Conservation (phyloP, 768 basidiomycete genomes). For the Hydnum rufescens region DNA sequence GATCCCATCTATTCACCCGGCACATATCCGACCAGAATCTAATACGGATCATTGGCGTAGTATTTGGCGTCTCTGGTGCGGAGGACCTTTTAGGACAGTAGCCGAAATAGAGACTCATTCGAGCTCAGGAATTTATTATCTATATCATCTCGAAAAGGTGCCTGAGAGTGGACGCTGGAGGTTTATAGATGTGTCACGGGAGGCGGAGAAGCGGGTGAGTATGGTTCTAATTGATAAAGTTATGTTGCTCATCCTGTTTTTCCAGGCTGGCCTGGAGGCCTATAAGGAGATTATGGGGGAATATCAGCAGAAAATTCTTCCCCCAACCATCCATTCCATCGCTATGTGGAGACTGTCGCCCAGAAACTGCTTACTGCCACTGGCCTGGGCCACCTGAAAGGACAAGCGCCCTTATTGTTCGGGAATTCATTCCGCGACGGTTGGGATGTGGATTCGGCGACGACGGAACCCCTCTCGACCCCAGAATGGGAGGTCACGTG, state of each 20-base stretch:
- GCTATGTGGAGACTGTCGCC: constrained; percentile 51
- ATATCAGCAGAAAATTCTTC: constrained; percentile 36
- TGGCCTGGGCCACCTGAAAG: constrained; percentile 43
- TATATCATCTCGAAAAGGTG: constrained; percentile 42
- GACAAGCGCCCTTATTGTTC: constrained; percentile 12
- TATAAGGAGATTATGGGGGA: constrained; percentile 29
- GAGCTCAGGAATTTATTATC: constrained; percentile 4
- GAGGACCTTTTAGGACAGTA: too few relatives aligned
- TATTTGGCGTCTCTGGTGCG: too few relatives aligned
- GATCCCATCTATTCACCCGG: too few relatives aligned
- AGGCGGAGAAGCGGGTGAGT: constrained; percentile 35
- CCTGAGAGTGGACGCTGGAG: constrained; percentile 75
- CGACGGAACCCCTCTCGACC: background rate
- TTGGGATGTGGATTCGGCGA: background rate
- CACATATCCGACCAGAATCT: too few relatives aligned
- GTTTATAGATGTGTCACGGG: constrained; percentile 60
- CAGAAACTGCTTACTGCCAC: constrained; percentile 47
- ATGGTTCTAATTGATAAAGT: background rate
- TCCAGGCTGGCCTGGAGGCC: constrained; percentile 25
- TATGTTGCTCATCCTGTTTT: background rate
- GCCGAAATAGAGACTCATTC: too few relatives aligned
- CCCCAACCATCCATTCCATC: constrained; percentile 45
- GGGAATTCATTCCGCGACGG: constrained; percentile 10
- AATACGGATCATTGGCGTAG: too few relatives aligned
- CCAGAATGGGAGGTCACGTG: constrained; percentile 54